Evolutionary conservation across 2,329 filamentous ascomycete genomes (phyloP).

Genomic region (Huntiella decipiens): DNA sequence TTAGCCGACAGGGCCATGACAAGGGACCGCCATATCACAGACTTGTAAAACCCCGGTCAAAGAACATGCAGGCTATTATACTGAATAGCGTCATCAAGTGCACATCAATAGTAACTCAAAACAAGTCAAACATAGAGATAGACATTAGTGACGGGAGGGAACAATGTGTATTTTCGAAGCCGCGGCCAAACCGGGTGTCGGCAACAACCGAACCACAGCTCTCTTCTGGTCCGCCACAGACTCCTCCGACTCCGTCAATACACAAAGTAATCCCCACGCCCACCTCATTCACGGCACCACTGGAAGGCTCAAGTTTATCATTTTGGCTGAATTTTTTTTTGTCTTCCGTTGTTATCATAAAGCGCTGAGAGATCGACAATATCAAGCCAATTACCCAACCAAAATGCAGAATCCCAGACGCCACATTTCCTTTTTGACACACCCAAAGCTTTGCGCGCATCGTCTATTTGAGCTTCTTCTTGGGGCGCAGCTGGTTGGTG

Average conservation of each 20-base stretch:
- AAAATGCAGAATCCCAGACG: constrained; percentile 21
- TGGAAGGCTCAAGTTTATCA: not conserved
- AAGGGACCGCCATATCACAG: too few species aligned
- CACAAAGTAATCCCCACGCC: not conserved
- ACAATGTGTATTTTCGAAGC: too few species aligned
- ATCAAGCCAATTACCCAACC: constrained; percentile 10
- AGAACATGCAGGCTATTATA: too few species aligned
- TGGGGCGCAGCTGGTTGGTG: constrained; percentile 99
- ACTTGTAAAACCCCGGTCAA: too few species aligned
- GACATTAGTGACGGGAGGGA: too few species aligned
- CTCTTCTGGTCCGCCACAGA: not conserved
- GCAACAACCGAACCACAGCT: too few species aligned
- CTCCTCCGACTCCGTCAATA: not conserved
- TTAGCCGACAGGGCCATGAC: too few species aligned
- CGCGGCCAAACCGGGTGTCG: too few species aligned
- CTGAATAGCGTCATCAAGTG: too few species aligned
- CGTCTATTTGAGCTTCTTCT: constrained; percentile 95
- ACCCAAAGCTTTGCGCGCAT: constrained; percentile 14
- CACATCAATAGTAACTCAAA: too few species aligned
- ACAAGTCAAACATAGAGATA: too few species aligned
- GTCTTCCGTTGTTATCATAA: constrained; percentile 15
- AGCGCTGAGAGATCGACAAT: constrained; percentile 11
- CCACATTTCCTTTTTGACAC: constrained; percentile 21
- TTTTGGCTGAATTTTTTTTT: constrained; percentile 13
- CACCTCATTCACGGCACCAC: constrained; percentile 1